phyloP scores from a whole-genome alignment of 2,329 filamentous ascomycete species.

The Pyrenochaeta sp. region DNA sequence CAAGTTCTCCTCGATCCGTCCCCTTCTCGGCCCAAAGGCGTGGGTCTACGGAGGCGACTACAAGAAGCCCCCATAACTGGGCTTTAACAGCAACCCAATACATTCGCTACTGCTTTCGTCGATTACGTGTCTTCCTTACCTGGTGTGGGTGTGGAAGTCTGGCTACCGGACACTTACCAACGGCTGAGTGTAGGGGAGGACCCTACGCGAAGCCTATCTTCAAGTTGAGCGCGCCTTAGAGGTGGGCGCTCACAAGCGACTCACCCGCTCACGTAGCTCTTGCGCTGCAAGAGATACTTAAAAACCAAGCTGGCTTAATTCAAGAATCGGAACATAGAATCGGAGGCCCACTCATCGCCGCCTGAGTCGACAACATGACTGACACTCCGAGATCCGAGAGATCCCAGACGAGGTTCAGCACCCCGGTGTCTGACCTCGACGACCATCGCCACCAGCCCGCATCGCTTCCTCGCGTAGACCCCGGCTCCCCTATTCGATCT shows the following conservation, averaged over 20 bases:
- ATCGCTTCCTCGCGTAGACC: conserved; percentile 67
- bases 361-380: conserved; percentile 52
- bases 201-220: conserved; percentile 57
- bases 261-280: conserved; percentile 49
- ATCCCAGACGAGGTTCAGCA: conserved; percentile 71
- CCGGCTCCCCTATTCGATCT: conserved; percentile 55
- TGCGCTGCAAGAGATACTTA: conserved; percentile 37
- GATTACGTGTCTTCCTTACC: conserved; percentile 29
- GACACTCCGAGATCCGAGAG: conserved; percentile 71
- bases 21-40: conserved; percentile 89
- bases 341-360: conserved; percentile 32
- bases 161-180: conserved; percentile 29
- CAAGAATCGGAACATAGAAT: conserved; percentile 14
- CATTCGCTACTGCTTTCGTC: conserved; percentile 22
- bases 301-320: conserved; percentile 10
- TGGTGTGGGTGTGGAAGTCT: conserved; percentile 33
- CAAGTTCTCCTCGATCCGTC: conserved; percentile 78
- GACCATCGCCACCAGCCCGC: conserved; percentile 78
- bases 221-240: conserved; percentile 60
- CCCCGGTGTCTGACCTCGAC: conserved; percentile 81
- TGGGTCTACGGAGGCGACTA: conserved; percentile 94
- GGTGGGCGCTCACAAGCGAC: conserved; percentile 64
- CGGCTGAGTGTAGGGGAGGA: conserved; percentile 55
- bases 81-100: conserved; percentile 35
- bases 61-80: conserved; percentile 96